phyloP scores from a whole-genome alignment of 768 basidiomycete species.

The Trametes maxima region DNA sequence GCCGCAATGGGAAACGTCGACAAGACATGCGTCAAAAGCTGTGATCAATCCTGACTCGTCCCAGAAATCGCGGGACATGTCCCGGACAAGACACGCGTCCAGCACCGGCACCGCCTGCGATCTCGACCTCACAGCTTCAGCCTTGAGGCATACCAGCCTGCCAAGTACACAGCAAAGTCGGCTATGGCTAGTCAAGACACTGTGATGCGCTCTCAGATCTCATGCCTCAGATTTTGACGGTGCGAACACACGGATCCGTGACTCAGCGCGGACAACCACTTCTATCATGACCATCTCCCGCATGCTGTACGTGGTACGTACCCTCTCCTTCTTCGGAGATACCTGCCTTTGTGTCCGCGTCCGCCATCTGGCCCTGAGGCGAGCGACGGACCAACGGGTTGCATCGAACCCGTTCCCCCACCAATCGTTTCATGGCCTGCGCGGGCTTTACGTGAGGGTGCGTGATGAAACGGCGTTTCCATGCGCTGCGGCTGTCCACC shows the following conservation, averaged over 20 bases:
- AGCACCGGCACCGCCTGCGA: not conserved
- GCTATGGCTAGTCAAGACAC: slow-evolving; percentile 9
- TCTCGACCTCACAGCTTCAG: not conserved
- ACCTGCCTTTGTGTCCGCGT: not conserved
- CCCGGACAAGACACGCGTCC: not conserved
- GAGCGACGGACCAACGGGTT: not conserved
- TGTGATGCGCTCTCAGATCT: slow-evolving; percentile 1
- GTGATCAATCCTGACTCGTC: not conserved
- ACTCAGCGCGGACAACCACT: slow-evolving; percentile 6
- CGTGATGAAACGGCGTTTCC: slow-evolving; percentile 15
- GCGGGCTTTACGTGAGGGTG: slow-evolving; percentile 12
- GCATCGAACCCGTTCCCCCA: not conserved
- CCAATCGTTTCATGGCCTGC: slow-evolving; percentile 2
- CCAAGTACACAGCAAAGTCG: not conserved
- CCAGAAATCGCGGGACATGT: not conserved
- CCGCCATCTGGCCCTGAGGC: not conserved
- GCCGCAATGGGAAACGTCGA: too few species aligned
- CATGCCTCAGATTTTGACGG: not conserved
- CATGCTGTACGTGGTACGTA: slow-evolving; percentile 11
- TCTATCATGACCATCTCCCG: slow-evolving; percentile 3
- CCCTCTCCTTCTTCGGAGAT: not conserved
- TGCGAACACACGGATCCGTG: slow-evolving; percentile 1
- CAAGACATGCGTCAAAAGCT: not conserved
- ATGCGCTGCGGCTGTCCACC: slow-evolving; percentile 15
- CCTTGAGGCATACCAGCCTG: slow-evolving; percentile 4